phyloP scores from a whole-genome alignment of 2,329 filamentous ascomycete genomes.

The Rhytidhysteron rufulum region DNA sequence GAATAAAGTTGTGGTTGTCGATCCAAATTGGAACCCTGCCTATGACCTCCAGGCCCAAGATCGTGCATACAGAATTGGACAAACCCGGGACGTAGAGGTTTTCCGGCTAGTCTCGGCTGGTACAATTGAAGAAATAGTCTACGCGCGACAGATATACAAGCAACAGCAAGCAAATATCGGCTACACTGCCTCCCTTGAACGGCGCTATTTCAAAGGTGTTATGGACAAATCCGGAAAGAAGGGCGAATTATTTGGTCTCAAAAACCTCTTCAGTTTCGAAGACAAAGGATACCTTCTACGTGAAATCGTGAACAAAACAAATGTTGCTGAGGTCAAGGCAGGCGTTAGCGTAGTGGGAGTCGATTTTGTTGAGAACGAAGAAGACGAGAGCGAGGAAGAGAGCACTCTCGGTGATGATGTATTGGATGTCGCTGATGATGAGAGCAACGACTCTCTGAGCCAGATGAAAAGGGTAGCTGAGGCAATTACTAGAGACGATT shows the following conservation, averaged over 20 bases:
- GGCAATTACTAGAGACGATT: slow-evolving; percentile 28
- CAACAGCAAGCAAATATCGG: slow-evolving; percentile 98
- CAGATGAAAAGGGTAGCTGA: slow-evolving; percentile 56
- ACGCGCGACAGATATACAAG: slow-evolving; percentile 96
- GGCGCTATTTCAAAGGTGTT: slow-evolving; percentile 92
- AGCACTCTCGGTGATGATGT: slow-evolving; percentile 23
- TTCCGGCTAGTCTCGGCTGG: slow-evolving; percentile 87
- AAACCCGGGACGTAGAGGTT: slow-evolving; percentile 88
- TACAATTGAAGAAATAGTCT: slow-evolving; percentile 95
- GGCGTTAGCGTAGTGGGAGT: slow-evolving; percentile 78
- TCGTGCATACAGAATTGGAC: slow-evolving; percentile 91
- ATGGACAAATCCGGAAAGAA: slow-evolving; percentile 78
- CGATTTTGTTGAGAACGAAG: slow-evolving; percentile 60
- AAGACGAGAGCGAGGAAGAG: slow-evolving; percentile 21
- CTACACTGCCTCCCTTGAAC: slow-evolving; percentile 86
- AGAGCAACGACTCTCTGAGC: slow-evolving; percentile 63
- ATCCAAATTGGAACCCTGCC: slow-evolving; percentile 96
- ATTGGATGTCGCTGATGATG: slow-evolving; percentile 46
- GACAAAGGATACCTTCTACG: slow-evolving; percentile 74
- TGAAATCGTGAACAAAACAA: slow-evolving; percentile 98
- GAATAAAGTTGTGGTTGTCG: slow-evolving; percentile 96
- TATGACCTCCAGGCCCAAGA: slow-evolving; percentile 96
- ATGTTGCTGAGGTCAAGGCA: slow-evolving; percentile 86
- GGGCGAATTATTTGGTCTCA: slow-evolving; percentile 89
- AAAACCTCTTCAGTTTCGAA: slow-evolving; percentile 81